Evolutionary conservation across 495 filamentous ascomycete species (phyloP).

Genomic region (Cladorrhinum samala): DNA sequence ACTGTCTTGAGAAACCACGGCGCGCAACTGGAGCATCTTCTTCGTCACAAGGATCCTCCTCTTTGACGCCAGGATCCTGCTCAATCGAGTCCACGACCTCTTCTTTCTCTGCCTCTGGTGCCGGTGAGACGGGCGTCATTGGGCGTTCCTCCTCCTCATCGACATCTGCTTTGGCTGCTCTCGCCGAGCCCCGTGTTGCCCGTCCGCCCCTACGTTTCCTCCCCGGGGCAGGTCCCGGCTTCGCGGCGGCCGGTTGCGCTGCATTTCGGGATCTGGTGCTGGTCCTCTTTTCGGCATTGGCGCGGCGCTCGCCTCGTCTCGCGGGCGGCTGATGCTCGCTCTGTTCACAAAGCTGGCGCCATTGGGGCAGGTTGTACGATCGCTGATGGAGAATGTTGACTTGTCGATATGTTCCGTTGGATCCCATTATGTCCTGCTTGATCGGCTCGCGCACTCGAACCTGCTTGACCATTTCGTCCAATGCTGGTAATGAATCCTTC

Average conservation of each 20-base stretch:
- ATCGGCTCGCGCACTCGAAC: conserved; percentile 95
- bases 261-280: conserved; percentile 24
- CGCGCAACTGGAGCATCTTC: conserved; percentile 32
- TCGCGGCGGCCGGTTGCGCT: conserved; percentile 20
- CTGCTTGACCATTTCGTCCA: conserved; percentile 82
- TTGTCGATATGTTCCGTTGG: conserved; percentile 88
- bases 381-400: conserved; percentile 93
- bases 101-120: conserved; percentile 27
- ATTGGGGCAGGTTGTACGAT: conserved; percentile 93
- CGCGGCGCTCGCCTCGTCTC: conserved; percentile 82
- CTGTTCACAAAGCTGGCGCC: conserved; percentile 85
- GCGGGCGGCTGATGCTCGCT: conserved; percentile 94
- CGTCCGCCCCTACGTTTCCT: conserved; percentile 28
- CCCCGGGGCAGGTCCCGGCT: conserved; percentile 22
- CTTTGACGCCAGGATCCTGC: conserved; percentile 34
- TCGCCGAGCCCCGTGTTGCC: conserved; percentile 19
- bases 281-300: conserved; percentile 58
- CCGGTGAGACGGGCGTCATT: conserved; percentile 52
- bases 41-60: conserved; percentile 42
- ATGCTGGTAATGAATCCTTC: conserved; percentile 68
- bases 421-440: conserved; percentile 93
- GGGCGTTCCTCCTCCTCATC: conserved; percentile 39
- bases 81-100: conserved; percentile 42
- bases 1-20: conserved; percentile 32
- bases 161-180: conserved; percentile 24